These are phyloP conservation scores for Globisporangium solare DNA, from an alignment of 352 stramenopile species.

Conservation along the genomic window DNA sequence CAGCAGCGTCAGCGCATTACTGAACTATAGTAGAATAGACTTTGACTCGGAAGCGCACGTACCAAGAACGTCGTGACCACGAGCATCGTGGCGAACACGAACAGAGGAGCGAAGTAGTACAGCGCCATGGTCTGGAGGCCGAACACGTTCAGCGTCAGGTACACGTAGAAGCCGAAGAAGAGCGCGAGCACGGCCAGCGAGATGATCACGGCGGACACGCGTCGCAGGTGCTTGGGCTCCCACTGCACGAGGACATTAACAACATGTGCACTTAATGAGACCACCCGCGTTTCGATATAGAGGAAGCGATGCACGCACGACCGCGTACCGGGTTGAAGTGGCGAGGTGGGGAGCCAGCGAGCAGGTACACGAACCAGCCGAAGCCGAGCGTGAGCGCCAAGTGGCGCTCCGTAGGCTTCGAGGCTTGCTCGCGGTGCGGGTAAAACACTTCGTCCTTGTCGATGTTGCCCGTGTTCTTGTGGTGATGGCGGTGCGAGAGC, in stretches of 20 bases:
- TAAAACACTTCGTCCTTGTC: conserved; percentile 84
- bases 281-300: background rate
- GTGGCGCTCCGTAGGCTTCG: conserved; percentile 46
- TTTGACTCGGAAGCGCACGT: conserved; percentile 8
- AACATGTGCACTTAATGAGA: background rate
- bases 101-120: conserved; percentile 77
- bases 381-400: conserved; percentile 47
- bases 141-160: conserved; percentile 34
- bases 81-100: conserved; percentile 74
- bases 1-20: conserved; percentile 2
- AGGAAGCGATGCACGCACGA: background rate
- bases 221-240: conserved; percentile 66
- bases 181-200: conserved; percentile 44
- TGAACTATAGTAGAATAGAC: too few relatives aligned
- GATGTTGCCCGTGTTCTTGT: conserved; percentile 87
- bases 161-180: conserved; percentile 32
- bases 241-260: conserved; percentile 16
- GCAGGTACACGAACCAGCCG: conserved; percentile 69
- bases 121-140: conserved; percentile 54
- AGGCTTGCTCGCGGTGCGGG: conserved; percentile 55
- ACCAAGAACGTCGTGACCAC: conserved; percentile 82
- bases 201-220: conserved; percentile 53
- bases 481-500: conserved; percentile 76
- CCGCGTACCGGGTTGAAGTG: conserved; percentile 70
- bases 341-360: conserved; percentile 68